phyloP scores from a whole-genome alignment of 2,329 filamentous ascomycete genomes.

The Diplodia sapinea region DNA sequence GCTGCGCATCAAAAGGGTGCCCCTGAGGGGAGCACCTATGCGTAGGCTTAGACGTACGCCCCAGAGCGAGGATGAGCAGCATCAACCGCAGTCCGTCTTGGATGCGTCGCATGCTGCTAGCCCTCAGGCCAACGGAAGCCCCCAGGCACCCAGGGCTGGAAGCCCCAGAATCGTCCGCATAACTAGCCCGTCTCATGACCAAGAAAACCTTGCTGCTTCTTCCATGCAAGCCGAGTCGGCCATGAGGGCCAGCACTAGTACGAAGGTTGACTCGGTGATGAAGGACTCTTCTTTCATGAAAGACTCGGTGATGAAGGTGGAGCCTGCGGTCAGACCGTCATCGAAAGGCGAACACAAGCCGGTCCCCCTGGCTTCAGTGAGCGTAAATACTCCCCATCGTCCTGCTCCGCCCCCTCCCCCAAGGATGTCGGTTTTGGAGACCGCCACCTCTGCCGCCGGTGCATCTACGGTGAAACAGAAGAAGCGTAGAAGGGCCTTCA shows the following conservation, averaged over 20 bases:
- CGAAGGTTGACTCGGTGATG: slow-evolving; percentile 34
- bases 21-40: slow-evolving; percentile 49
- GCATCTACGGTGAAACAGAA: slow-evolving; percentile 76
- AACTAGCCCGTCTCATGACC: slow-evolving; percentile 68
- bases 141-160: slow-evolving; percentile 14
- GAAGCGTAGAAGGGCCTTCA: slow-evolving; percentile 81
- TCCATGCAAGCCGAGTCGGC: slow-evolving; percentile 15
- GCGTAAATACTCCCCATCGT: slow-evolving; percentile 75
- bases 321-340: slow-evolving; percentile 15
- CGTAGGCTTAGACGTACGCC: slow-evolving; percentile 47
- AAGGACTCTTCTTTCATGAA: slow-evolving; percentile 36
- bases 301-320: slow-evolving; percentile 39
- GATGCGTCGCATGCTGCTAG: slow-evolving; percentile 12
- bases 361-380: slow-evolving; percentile 58
- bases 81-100: slow-evolving; percentile 4
- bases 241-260: slow-evolving; percentile 14
- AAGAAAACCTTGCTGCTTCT: slow-evolving; percentile 76
- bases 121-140: slow-evolving; percentile 41
- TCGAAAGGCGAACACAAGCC: slow-evolving; percentile 46
- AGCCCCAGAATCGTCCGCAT: slow-evolving; percentile 30
- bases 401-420: slow-evolving; percentile 77
- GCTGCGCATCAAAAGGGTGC: slow-evolving; percentile 47
- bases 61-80: slow-evolving; percentile 33
- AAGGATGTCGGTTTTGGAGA: slow-evolving; percentile 96
- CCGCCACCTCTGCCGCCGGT: slow-evolving; percentile 82